These are phyloP conservation scores for Biancaea sappan DNA, from an alignment of 306 rosid species.

Conservation along the genomic window DNA sequence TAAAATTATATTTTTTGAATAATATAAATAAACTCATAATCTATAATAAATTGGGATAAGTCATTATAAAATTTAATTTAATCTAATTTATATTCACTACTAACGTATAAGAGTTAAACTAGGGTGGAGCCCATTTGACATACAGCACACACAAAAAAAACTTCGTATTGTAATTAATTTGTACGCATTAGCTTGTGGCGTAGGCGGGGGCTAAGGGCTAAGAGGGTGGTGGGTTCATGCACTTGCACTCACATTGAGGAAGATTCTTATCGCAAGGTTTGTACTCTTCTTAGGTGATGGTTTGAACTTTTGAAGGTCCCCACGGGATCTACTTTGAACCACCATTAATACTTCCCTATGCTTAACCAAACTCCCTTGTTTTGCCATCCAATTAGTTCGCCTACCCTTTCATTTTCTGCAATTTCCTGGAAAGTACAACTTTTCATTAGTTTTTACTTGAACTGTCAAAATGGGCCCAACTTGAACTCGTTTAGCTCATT, in stretches of 20 bases:
- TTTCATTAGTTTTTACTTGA: background rate
- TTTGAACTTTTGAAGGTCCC: constrained; percentile 6
- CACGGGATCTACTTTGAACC: constrained; percentile 4
- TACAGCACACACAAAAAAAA: no score
- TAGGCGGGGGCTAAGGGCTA: background rate
- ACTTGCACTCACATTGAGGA: constrained; percentile 46
- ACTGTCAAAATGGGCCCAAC: no score
- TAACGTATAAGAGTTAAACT: no score
- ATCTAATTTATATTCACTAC: no score
- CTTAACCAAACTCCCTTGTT: background rate
- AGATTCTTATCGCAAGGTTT: constrained; percentile 38
- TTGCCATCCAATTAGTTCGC: background rate
- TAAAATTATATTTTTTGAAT: no score
- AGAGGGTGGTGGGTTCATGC: constrained; percentile 25
- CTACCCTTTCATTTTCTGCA: background rate
- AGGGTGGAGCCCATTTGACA: no score
- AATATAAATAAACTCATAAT: no score
- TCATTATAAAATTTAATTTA: no score
- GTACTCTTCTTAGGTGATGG: constrained; percentile 20
- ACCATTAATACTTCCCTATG: background rate
- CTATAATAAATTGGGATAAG: no score
- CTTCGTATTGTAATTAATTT: no score
- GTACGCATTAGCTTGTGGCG: no score
- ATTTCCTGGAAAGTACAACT: background rate
- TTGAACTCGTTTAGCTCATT: no score